A percentile compares a stretch with the other conserved stretches of the same genome.
Evolutionary conservation across 2,329 filamentous ascomycete genomes (phyloP).

Genomic region (Talaromyces sp.): DNA sequence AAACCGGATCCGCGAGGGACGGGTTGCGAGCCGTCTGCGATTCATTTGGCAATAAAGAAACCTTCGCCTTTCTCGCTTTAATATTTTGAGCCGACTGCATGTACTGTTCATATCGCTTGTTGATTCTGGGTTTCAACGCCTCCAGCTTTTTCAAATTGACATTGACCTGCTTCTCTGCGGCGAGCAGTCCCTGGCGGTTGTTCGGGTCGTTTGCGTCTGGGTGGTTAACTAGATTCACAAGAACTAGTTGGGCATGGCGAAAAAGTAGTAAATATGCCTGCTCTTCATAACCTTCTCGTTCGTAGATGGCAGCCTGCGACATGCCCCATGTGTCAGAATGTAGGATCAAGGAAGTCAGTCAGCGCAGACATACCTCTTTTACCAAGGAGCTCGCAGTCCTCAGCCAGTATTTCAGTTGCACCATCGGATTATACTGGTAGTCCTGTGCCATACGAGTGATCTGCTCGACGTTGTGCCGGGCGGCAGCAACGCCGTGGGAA

Average conservation of each 20-base stretch:
- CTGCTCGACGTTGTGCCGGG: constrained; percentile 68
- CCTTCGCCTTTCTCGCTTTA: constrained; percentile 34
- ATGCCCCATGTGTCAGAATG: background rate
- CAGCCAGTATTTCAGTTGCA: constrained; percentile 75
- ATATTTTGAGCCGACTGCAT: constrained; percentile 44
- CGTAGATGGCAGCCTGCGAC: constrained; percentile 71
- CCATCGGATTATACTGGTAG: constrained; percentile 72
- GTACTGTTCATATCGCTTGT: constrained; percentile 65
- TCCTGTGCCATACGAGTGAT: constrained; percentile 69
- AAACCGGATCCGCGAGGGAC: constrained; percentile 48
- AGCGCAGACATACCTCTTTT: constrained; percentile 62
- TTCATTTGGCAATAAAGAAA: constrained; percentile 8
- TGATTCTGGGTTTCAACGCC: constrained; percentile 70
- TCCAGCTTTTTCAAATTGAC: constrained; percentile 67
- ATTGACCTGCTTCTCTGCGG: constrained; percentile 57
- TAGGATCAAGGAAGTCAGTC: background rate
- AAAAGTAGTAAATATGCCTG: constrained; percentile 90
- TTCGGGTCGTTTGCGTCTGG: constrained; percentile 66
- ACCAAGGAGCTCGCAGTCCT: constrained; percentile 72
- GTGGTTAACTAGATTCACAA: constrained; percentile 68
- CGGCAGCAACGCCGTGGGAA: constrained; percentile 26
- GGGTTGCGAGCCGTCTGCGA: constrained; percentile 13
- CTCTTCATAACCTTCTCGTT: constrained; percentile 77
- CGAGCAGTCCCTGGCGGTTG: constrained; percentile 47
- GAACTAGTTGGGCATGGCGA: constrained; percentile 77